Evolutionary conservation across 2,329 filamentous ascomycete species (phyloP).

Genomic region (Plectosphaerella sp.): DNA sequence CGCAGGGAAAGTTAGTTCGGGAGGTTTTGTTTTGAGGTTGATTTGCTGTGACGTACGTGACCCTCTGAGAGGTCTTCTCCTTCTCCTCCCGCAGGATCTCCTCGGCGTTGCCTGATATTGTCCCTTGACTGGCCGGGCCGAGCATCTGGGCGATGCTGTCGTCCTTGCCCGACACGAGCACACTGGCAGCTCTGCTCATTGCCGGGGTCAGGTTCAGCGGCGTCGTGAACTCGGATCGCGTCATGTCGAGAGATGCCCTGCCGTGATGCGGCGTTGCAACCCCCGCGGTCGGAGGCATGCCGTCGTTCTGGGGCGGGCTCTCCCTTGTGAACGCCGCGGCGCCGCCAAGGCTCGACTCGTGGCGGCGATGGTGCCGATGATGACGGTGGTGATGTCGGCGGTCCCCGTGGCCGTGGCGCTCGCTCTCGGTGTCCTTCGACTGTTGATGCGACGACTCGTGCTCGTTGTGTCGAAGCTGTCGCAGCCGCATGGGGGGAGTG

Average conservation of each 20-base stretch:
- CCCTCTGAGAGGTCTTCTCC: constrained; percentile 30
- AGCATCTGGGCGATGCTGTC: constrained; percentile 1
- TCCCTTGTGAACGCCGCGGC: constrained; percentile 12
- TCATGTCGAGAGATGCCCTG: constrained; percentile 39
- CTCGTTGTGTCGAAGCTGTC: constrained; percentile 25
- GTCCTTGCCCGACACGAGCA: constrained; percentile 23
- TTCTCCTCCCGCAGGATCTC: constrained; percentile 36
- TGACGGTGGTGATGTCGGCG: constrained; percentile 26
- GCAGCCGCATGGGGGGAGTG: constrained; percentile 38
- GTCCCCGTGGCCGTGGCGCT: constrained; percentile 22
- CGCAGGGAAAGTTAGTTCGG: constrained; percentile 2
- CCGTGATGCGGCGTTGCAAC: constrained; percentile 15
- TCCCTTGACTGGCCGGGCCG: constrained; percentile 5
- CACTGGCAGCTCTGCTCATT: constrained; percentile 37
- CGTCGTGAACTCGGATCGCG: constrained; percentile 39
- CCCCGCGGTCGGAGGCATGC: constrained; percentile 8
- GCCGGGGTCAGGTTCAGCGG: constrained; percentile 34
- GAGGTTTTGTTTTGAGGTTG: not conserved
- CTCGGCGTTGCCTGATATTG: constrained; percentile 25
- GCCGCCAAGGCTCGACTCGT: constrained; percentile 20
- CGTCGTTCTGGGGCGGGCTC: constrained; percentile 19
- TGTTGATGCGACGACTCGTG: constrained; percentile 24
- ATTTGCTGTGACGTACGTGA: constrained; percentile 29
- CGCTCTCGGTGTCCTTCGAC: constrained; percentile 23
- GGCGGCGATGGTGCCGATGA: constrained; percentile 26